These are phyloP conservation scores for Penstemon newberryi DNA, from an alignment of 257 asterid species.

Conservation along the genomic window DNA sequence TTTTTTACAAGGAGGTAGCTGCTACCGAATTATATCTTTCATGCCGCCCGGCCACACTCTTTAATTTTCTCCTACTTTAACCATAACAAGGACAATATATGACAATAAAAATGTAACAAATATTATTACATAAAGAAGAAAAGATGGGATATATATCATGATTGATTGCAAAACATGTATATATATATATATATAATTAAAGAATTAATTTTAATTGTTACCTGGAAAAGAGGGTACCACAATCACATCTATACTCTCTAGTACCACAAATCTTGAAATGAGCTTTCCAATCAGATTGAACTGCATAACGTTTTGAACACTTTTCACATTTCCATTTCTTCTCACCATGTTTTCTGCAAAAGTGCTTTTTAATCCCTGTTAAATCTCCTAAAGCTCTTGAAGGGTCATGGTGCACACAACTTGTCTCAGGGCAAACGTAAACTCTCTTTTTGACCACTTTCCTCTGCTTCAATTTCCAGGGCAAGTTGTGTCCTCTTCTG, in stretches of 20 bases:
- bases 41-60: not conserved
- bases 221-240: slow-evolving; percentile 82
- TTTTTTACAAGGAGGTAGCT: not conserved
- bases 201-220: not conserved
- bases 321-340: slow-evolving; percentile 79
- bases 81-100: not conserved
- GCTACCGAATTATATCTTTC: slow-evolving; percentile 3
- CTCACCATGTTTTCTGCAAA: slow-evolving; percentile 69
- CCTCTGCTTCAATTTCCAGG: slow-evolving; percentile 77
- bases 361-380: slow-evolving; percentile 74
- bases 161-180: not conserved
- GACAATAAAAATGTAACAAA: not conserved
- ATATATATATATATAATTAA: not conserved
- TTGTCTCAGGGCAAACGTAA: slow-evolving; percentile 62
- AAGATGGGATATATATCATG: not conserved
- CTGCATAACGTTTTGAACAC: slow-evolving; percentile 71
- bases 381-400: slow-evolving; percentile 66
- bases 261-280: slow-evolving; percentile 83
- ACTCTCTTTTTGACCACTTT: slow-evolving; percentile 54
- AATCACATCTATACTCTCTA: slow-evolving; percentile 71
- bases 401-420: slow-evolving; percentile 73
- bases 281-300: slow-evolving; percentile 82
- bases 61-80: no score
- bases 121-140: slow-evolving; percentile 1
- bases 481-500: slow-evolving; percentile 70